Percentiles rank a stretch among this genome's conserved stretches.
Conservation (phyloP, 495 filamentous ascomycete genomes). For the Pyrenula massariospora region DNA sequence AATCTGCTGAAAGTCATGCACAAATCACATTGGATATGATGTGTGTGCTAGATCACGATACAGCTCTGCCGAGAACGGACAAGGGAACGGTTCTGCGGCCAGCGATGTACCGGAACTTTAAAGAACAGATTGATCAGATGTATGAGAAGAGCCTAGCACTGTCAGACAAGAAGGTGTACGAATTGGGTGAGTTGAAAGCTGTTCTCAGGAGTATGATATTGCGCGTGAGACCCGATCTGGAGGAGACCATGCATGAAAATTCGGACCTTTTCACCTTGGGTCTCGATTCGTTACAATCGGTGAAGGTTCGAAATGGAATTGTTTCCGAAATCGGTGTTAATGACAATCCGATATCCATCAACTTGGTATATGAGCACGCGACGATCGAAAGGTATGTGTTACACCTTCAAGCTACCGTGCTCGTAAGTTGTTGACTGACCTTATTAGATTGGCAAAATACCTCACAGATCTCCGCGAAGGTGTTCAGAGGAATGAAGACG, state of each 20-base stretch:
- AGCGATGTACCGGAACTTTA: neutral
- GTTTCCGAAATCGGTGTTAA: neutral
- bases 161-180: neutral
- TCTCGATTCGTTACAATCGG: neutral
- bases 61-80: neutral
- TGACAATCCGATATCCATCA: slow-evolving; percentile 7
- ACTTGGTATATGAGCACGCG: slow-evolving; percentile 37
- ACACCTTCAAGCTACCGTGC: no score
- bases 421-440: no score
- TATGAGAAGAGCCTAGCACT: neutral
- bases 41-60: neutral
- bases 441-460: neutral
- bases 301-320: slow-evolving; percentile 8
- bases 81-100: neutral
- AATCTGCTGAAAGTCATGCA: slow-evolving; percentile 18
- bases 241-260: neutral
- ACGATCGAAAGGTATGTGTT: slow-evolving; percentile 20
- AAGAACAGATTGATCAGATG: neutral
- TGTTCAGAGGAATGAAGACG: neutral
- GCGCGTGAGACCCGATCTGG: neutral
- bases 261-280: neutral
- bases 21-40: neutral
- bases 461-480: neutral
- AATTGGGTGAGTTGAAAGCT: neutral
- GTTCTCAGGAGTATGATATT: neutral